phyloP scores from a whole-genome alignment of 1,284 basidiomycete genomes.

The Puccinia novopanici region DNA sequence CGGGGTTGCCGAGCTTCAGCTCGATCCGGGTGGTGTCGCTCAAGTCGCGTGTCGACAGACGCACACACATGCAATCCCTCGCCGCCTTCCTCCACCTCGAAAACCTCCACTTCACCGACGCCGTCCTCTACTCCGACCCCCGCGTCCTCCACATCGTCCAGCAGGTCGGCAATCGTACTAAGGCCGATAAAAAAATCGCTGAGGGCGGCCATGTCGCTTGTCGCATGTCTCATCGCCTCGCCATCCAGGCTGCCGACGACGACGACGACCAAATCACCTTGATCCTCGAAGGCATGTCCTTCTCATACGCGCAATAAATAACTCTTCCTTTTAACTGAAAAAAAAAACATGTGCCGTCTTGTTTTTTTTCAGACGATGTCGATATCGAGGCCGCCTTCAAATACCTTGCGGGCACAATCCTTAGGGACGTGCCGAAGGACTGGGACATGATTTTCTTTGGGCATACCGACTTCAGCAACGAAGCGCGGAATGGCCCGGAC shows the following conservation, averaged over 20 bases:
- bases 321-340: background rate
- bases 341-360: background rate
- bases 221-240: slow-evolving; percentile 36
- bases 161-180: slow-evolving; percentile 41
- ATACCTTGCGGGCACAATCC: slow-evolving; percentile 40
- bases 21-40: slow-evolving; percentile 44
- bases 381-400: slow-evolving; percentile 48
- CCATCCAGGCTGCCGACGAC: slow-evolving; percentile 43
- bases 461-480: slow-evolving; percentile 48
- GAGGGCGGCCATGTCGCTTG: slow-evolving; percentile 49
- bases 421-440: slow-evolving; percentile 40
- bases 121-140: slow-evolving; percentile 41
- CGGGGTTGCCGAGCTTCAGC: slow-evolving; percentile 25
- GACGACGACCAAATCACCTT: slow-evolving; percentile 39
- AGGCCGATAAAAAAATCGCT: slow-evolving; percentile 44
- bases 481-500: slow-evolving; percentile 30
- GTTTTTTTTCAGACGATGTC: slow-evolving; percentile 41
- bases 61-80: slow-evolving; percentile 38
- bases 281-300: slow-evolving; percentile 38
- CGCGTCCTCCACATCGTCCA: slow-evolving; percentile 41
- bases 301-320: background rate
- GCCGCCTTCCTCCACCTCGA: slow-evolving; percentile 8
- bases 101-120: slow-evolving; percentile 27
- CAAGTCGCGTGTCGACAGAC: slow-evolving; percentile 28
- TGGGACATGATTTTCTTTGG: slow-evolving; percentile 51